Evolutionary conservation across 2,329 filamentous ascomycete genomes (phyloP).

Genomic region (Aureobasidium sp.): DNA sequence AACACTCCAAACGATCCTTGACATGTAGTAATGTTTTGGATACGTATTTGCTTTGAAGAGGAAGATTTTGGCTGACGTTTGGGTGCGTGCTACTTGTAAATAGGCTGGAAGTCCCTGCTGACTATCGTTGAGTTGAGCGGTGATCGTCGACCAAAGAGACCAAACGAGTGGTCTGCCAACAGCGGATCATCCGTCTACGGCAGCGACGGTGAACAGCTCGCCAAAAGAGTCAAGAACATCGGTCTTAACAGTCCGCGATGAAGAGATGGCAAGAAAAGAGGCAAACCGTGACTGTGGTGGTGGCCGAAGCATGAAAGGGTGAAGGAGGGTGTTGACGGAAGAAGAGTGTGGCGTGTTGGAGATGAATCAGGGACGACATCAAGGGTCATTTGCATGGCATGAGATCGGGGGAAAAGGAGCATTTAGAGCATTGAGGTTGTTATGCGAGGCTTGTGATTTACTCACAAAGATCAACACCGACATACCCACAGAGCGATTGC

Average conservation of each 20-base stretch:
- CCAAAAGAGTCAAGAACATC: constrained; percentile 26
- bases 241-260: constrained; percentile 15
- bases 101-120: constrained; percentile 50
- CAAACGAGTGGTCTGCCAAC: constrained; percentile 1
- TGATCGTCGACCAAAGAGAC: constrained; percentile 69
- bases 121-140: constrained; percentile 92
- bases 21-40: constrained; percentile 30
- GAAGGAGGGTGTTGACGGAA: background rate
- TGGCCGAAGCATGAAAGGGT: too few relatives aligned
- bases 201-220: constrained; percentile 21
- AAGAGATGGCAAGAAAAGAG: background rate
- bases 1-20: constrained; percentile 83
- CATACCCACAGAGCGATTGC: background rate
- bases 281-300: background rate
- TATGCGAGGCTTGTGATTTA: background rate
- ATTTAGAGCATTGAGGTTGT: background rate
- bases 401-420: background rate
- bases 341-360: background rate
- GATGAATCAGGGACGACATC: background rate
- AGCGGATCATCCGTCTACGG: constrained; percentile 16
- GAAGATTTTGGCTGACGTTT: constrained; percentile 20
- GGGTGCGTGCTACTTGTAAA: constrained; percentile 16
- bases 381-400: too few relatives aligned
- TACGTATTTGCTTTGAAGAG: constrained; percentile 20
- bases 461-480: background rate